These are phyloP conservation scores for Aureobasidium sp. DNA, from an alignment of 2,329 filamentous ascomycete genomes.

Conservation along the genomic window DNA sequence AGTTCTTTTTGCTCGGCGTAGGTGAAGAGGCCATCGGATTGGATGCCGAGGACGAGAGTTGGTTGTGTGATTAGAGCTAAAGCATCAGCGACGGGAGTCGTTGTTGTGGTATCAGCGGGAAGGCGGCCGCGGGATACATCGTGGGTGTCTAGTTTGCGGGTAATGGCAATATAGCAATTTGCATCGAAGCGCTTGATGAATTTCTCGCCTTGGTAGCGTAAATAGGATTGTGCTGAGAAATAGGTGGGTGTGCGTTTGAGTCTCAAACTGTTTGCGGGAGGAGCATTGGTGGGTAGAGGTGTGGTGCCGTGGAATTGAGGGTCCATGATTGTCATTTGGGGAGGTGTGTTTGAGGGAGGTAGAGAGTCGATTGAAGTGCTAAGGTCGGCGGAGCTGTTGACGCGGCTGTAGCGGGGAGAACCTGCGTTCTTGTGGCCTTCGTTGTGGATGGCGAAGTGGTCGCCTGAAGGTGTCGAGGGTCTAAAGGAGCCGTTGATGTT, in stretches of 20 bases:
- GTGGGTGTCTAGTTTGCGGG: conserved; percentile 93
- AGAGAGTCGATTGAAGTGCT: conserved; percentile 18
- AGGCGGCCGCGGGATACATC: conserved; percentile 74
- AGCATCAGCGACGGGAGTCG: conserved; percentile 59
- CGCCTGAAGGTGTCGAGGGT: conserved; percentile 31
- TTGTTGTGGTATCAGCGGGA: conserved; percentile 23
- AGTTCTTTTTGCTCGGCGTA: conserved; percentile 95
- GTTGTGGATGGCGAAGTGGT: conserved; percentile 46
- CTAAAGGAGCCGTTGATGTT: conserved; percentile 62
- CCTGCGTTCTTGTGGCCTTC: conserved; percentile 41
- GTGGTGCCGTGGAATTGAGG: conserved; percentile 40
- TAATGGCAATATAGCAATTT: conserved; percentile 99
- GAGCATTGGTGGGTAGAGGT: conserved; percentile 20
- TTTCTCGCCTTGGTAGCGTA: conserved; percentile 92
- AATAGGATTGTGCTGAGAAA: conserved; percentile 95
- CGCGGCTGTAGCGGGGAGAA: conserved; percentile 35
- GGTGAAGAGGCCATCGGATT: conserved; percentile 92
- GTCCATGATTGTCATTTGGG: conserved; percentile 26
- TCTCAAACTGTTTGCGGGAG: conserved; percentile 25
- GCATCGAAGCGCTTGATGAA: conserved; percentile 96
- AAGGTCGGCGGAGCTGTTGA: conserved; percentile 22
- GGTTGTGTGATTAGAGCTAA: conserved; percentile 80
- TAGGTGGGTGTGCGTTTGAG: conserved; percentile 54
- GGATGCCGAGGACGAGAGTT: conserved; percentile 83
- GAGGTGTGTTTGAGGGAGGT: conserved; percentile 16